Base-by-base conservation (phyloP, 179 eudicot genomes). In the Dionaea muscipula region DNA sequence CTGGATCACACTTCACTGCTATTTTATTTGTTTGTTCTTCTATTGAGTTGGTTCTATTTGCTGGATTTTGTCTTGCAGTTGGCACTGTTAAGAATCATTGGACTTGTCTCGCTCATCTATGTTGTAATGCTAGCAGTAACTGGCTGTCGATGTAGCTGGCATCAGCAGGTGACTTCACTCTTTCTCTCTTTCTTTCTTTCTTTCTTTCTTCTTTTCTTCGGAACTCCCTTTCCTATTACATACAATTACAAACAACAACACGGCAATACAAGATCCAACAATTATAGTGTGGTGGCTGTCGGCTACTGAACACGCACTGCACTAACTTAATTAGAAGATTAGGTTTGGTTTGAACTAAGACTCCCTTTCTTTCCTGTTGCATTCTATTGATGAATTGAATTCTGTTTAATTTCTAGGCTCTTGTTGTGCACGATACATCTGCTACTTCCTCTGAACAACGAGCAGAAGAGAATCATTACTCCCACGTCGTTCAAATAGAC, bases 401-500 rank as follows among this genome's bases (percentile, higher is more conserved):
- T 22, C 31, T 7, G 18, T 13, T 16, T 11, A 15, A 5, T 24
- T 33, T 35, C 35, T 56, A 62, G 62, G 28, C 50, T 55, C 64
- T 57, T 36, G 50, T 17, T 46, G 47, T 18, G 21, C 38, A 24
- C 44, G 40, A 18, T 24, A 7, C 53, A 37, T 53, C 75, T 15
- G 36, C 55, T 21, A 13, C 65, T 20, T 50, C 79, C 38, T 66
- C 79, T 6, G 79, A 76, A 20, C 66, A 70, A 47, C 56, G 41
- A 11, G 26, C 55, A 54, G 49, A 68, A 51, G 49, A 66, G 18
- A 73, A 57, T 24, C 68, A 60, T 12, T 71, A 43, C 51, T 70
- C 78, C 45, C 75, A 68, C 49, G 60, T 72, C 58, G 65, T 75
- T 39, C 75, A 65, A 38, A 64, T 75, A 17, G 61, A 28, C 17